Percentiles rank a stretch among this genome's conserved stretches.
Evolutionary conservation across 164 flowering plant genomes (phyloP).

Genomic region (Macadamia tetraphylla): DNA sequence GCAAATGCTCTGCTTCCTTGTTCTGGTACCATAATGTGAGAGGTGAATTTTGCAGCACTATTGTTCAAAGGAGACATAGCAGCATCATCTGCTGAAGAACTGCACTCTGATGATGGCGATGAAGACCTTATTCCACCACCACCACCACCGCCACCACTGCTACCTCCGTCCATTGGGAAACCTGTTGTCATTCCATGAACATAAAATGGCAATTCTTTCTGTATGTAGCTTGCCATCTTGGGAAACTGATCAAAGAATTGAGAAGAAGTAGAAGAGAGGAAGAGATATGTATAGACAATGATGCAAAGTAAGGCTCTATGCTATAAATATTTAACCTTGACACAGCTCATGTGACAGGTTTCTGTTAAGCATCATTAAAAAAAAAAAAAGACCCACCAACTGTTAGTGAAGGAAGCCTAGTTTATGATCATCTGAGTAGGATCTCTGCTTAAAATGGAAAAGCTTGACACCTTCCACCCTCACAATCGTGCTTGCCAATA

Average conservation of each 20-base stretch:
- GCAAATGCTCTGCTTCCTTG: not conserved
- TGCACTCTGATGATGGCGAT: constrained; percentile 21
- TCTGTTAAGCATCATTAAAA: constrained; percentile 2
- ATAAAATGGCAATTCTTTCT: constrained; percentile 23
- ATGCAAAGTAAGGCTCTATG: constrained; percentile 11
- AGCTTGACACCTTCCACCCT: constrained; percentile 2
- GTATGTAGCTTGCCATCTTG: constrained; percentile 29
- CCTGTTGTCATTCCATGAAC: constrained; percentile 15
- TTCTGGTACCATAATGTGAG: constrained; percentile 10
- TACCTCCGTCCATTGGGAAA: too few species aligned
- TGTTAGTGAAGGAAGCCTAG: constrained; percentile 10
- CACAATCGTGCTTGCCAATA: constrained; percentile 23
- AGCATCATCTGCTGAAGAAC: constrained; percentile 22
- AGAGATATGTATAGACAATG: constrained; percentile 12
- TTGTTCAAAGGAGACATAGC: constrained; percentile 6
- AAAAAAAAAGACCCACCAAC: constrained; percentile 15
- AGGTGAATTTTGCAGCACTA: constrained; percentile 16
- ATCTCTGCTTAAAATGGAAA: not conserved
- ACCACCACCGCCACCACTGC: constrained; percentile 10
- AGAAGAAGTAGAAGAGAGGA: not conserved
- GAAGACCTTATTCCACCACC: constrained; percentile 5
- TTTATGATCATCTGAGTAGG: constrained; percentile 13
- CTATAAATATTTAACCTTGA: constrained; percentile 18
- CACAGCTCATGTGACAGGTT: constrained; percentile 11
- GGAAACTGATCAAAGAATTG: constrained; percentile 21